These are phyloP conservation scores for Vigna mungo DNA, from an alignment of 306 rosid species.

Conservation along the genomic window DNA sequence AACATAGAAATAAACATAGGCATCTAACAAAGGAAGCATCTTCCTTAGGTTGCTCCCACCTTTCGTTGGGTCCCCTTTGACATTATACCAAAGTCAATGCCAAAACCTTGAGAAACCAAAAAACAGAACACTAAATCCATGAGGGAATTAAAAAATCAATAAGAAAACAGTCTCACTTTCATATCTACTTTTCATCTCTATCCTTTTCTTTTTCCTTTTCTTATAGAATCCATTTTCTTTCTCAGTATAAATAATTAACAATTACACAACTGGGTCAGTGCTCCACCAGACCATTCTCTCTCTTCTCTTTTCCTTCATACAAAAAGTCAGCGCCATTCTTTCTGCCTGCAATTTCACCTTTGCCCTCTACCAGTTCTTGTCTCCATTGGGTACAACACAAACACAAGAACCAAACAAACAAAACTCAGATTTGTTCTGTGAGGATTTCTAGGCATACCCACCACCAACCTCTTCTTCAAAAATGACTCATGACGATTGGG, in stretches of 20 bases:
- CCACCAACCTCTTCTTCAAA: not conserved
- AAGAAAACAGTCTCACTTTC: not conserved
- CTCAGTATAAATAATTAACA: conserved; percentile 57
- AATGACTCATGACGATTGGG: conserved; percentile 72
- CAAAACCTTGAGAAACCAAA: conserved; percentile 26
- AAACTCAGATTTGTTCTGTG: not conserved
- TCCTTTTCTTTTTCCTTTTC: not conserved
- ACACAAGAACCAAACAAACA: conserved; percentile 2
- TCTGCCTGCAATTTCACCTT: conserved; percentile 36
- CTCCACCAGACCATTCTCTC: conserved; percentile 49
- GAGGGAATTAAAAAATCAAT: not conserved
- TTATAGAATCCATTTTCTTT: not conserved
- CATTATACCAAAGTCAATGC: conserved; percentile 53
- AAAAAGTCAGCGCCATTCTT: conserved; percentile 75
- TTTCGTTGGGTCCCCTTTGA: conserved; percentile 46
- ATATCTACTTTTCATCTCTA: not conserved
- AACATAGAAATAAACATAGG: not conserved
- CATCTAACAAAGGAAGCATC: conserved; percentile 16
- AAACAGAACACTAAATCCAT: conserved; percentile 36
- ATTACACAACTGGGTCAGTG: conserved; percentile 52
- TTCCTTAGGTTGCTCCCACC: conserved; percentile 27
- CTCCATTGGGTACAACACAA: conserved; percentile 13
- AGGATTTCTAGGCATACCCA: conserved; percentile 31
- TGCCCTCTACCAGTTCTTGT: conserved; percentile 11
- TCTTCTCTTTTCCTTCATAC: conserved; percentile 5